phyloP scores from a whole-genome alignment of 2,329 filamentous ascomycete species.

The Didymella sp. region DNA sequence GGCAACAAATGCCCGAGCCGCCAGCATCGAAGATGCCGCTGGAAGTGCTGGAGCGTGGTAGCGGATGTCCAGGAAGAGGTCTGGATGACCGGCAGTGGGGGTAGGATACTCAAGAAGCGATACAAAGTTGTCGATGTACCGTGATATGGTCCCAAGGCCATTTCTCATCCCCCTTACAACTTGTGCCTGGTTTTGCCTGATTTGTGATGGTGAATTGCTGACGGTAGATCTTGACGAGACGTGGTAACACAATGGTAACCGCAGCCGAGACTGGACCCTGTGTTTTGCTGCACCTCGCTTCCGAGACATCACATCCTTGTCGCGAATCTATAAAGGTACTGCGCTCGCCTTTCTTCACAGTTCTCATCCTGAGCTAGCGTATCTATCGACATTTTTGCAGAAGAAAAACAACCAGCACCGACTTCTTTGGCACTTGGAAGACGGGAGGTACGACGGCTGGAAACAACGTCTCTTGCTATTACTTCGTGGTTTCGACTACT shows the following conservation, averaged over 20 bases:
- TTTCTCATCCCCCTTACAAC: not conserved
- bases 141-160: not conserved
- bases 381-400: not conserved
- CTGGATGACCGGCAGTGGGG: not conserved
- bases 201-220: not conserved
- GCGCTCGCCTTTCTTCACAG: no score
- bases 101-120: constrained; percentile 1
- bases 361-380: not conserved
- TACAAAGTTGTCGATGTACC: not conserved
- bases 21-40: not conserved
- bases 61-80: not conserved
- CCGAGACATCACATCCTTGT: not conserved
- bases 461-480: not conserved
- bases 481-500: not conserved
- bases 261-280: not conserved
- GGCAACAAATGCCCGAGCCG: constrained; percentile 5
- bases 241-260: not conserved
- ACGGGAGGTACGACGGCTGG: not conserved
- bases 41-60: constrained; percentile 2
- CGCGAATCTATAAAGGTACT: no score
- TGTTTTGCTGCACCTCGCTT: no score
- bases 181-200: constrained; percentile 21
- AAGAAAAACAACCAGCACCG: not conserved
- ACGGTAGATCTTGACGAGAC: not conserved
- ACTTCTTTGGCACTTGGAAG: not conserved